Base-by-base conservation (phyloP, 495 filamentous ascomycete species). In the Haplographium delicatum region DNA sequence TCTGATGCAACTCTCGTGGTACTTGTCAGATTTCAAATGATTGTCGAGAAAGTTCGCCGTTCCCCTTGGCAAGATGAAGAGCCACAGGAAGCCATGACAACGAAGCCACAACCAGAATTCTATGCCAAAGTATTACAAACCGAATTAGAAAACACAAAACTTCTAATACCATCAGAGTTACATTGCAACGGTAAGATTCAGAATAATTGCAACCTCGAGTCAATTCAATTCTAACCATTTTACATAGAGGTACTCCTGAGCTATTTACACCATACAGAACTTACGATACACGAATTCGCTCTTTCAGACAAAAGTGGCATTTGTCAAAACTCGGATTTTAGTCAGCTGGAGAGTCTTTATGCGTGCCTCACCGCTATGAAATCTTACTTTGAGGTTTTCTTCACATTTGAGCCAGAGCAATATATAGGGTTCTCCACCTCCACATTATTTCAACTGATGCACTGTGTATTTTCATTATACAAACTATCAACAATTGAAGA, bases 391-490 rank as follows among this genome's bases (percentile, higher is more conserved):
- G 59, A 64, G 7, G 19, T 63, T 3, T 71, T 69, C 49, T 51
- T 71, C 4, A 51, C 40, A 11, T 54, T 73, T n/a, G 58, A 65
- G 3, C 44, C 63, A 4, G 23, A 41, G 3, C 45, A 65, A 0
- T 73, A 66, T 42, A 43, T 65, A 1, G 67, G 62, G 4, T 47
- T 76, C 27, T 60, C 68, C 2, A 65, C 67, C 23, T 55, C 63
- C 2, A 47, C 69, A 0, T 70, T 70, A 35, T 59, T 68, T 15
- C 69, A 77, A 35, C 65, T 76, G 25, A 60, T 67, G 5, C 67
- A 69, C 30, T 66, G 61, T 31, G 22, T 75, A 0, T 58, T 72
- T 6, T 58, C 58, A 3, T 50, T 75, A 11, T 79, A 69, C 59
- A 67, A 62, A 27, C 63, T 79, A 5, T 61, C 64, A 6, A 72